These are phyloP conservation scores for Apostasia ramifera DNA, from an alignment of 106 monocot genomes.

Conservation along the genomic window DNA sequence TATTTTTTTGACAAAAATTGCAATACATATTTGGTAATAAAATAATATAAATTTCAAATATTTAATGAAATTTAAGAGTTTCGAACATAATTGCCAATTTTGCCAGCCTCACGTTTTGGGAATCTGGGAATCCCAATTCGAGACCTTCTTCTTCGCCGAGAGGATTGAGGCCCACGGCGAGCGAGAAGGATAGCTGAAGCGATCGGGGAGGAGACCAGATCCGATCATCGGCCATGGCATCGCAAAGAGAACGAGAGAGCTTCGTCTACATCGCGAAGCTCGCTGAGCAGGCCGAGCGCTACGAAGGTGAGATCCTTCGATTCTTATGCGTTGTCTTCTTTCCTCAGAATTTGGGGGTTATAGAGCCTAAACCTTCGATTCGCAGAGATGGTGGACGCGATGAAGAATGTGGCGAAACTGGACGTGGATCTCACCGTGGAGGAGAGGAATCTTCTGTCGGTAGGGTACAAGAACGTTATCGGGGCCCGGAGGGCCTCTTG, in stretches of 20 bases:
- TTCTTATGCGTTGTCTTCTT: no score
- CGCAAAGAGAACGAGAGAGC: slow-evolving; percentile 12
- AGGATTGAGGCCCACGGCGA: neutral
- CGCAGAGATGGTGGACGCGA: slow-evolving; percentile 31
- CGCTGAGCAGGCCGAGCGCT: slow-evolving; percentile 37
- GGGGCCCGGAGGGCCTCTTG: slow-evolving; percentile 30
- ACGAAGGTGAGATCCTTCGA: slow-evolving; percentile 8
- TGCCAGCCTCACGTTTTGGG: no score
- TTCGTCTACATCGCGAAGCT: slow-evolving; percentile 36
- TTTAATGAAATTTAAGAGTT: no score
- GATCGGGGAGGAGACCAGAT: no score
- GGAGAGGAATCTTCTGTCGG: slow-evolving; percentile 33
- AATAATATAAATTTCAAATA: no score
- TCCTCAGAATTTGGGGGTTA: no score
- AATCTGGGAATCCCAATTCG: neutral
- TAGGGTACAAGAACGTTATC: slow-evolving; percentile 37
- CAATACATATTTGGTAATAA: no score
- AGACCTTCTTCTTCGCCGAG: no score
- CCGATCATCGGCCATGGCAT: slow-evolving; percentile 8
- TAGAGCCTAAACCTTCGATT: neutral
- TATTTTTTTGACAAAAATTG: no score
- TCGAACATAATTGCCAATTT: no score
- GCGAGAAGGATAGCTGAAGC: neutral
- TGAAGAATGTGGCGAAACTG: slow-evolving; percentile 35
- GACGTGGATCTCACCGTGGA: slow-evolving; percentile 29